These are phyloP conservation scores for Setaria italica DNA, from an alignment of 202 grass and related monocot species.

Conservation along the genomic window DNA sequence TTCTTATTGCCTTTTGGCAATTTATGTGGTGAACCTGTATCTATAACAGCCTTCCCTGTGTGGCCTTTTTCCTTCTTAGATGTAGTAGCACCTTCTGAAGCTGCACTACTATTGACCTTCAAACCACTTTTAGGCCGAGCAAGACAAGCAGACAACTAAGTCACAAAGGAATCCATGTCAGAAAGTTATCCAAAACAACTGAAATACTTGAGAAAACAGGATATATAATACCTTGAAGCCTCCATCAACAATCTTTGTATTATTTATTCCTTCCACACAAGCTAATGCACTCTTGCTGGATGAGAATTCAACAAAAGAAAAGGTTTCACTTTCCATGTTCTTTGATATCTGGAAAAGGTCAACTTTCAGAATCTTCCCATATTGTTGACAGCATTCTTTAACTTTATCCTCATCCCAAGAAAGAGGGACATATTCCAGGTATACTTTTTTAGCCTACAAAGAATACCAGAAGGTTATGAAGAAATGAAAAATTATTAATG, in stretches of 20 bases:
- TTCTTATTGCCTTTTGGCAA: constrained; percentile 33
- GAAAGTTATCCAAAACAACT: constrained; percentile 32
- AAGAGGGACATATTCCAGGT: constrained; percentile 64
- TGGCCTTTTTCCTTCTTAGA: constrained; percentile 52
- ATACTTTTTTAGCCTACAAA: constrained; percentile 80
- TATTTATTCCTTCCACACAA: constrained; percentile 84
- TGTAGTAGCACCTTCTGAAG: constrained; percentile 30
- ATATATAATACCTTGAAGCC: constrained; percentile 64
- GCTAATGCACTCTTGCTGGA: constrained; percentile 69
- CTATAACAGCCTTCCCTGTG: constrained; percentile 38
- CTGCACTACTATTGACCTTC: constrained; percentile 48
- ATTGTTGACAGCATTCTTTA: constrained; percentile 65
- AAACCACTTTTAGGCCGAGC: constrained; percentile 67
- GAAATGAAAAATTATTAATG: constrained; percentile 4
- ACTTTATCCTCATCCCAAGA: constrained; percentile 76
- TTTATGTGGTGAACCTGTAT: constrained; percentile 46
- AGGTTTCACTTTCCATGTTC: constrained; percentile 52
- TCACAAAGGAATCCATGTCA: constrained; percentile 32
- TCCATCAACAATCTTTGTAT: constrained; percentile 53
- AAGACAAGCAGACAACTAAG: constrained; percentile 72
- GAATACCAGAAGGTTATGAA: constrained; percentile 38
- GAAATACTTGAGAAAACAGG: constrained; percentile 24
- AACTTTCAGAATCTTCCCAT: constrained; percentile 70
- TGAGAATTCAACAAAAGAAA: constrained; percentile 86
- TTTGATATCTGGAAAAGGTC: constrained; percentile 57